Evolutionary conservation across 1,284 basidiomycete species (phyloP).

Genomic region (Tilletia setariae): DNA sequence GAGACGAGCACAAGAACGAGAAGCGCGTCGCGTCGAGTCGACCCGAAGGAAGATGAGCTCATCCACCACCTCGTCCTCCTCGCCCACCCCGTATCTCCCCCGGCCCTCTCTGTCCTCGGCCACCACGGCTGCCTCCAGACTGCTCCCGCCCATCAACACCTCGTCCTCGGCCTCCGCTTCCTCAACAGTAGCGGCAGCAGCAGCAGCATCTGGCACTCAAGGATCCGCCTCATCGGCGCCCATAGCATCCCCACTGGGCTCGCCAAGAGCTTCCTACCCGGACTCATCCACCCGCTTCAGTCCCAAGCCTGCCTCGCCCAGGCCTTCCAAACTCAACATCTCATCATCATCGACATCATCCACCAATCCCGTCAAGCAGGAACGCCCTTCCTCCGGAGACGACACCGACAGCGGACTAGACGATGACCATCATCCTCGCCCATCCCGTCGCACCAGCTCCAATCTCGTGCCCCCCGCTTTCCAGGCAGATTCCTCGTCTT

Average conservation of each 20-base stretch:
- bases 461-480: too few relatives aligned
- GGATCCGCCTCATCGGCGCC: background rate
- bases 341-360: background rate
- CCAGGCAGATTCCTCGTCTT: background rate
- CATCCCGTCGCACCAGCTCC: background rate
- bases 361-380: background rate
- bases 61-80: too few relatives aligned
- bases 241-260: background rate
- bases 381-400: background rate
- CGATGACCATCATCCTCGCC: background rate
- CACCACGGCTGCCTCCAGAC: too few relatives aligned
- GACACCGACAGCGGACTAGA: background rate
- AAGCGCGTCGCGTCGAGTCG: too few relatives aligned
- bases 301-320: background rate
- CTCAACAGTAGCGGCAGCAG: background rate
- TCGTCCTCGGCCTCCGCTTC: background rate
- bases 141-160: conserved; percentile 7
- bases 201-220: background rate
- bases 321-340: conserved; percentile 11
- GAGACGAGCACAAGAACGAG: too few relatives aligned
- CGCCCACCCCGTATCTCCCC: too few relatives aligned
- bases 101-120: too few relatives aligned
- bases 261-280: conserved; percentile 4
- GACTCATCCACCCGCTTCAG: conserved; percentile 13
- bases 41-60: too few relatives aligned